A percentile compares a stretch with the other conserved stretches of the same genome.
phyloP scores from a whole-genome alignment of 371 early-diverging fungal genomes.

The Mortierella sp. region DNA sequence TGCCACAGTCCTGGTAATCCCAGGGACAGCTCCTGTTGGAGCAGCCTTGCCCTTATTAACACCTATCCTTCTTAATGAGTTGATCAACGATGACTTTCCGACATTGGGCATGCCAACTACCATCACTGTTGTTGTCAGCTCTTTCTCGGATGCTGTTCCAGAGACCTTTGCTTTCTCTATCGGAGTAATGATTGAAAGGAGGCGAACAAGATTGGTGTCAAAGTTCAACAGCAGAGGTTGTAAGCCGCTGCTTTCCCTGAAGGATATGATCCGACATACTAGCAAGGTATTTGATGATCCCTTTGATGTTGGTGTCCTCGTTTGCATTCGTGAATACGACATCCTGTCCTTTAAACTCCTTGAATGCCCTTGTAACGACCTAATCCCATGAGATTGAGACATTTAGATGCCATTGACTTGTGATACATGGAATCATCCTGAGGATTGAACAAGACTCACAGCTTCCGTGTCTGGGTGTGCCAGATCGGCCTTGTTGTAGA shows the following conservation, averaged over 20 bases:
- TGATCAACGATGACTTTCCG: conserved; percentile 94
- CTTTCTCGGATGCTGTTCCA: conserved; percentile 44
- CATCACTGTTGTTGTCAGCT: conserved; percentile 68
- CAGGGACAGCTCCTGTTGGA: conserved; percentile 87
- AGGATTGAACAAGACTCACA: conserved; percentile 25
- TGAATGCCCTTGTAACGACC: conserved; percentile 62
- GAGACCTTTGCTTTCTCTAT: conserved; percentile 43
- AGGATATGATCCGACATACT: conserved; percentile 29
- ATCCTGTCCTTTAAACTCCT: conserved; percentile 61
- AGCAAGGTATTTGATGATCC: conserved; percentile 71
- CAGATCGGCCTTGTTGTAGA: conserved; percentile 95
- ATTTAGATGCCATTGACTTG: too few species aligned
- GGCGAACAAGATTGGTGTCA: not conserved
- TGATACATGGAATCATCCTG: too few species aligned
- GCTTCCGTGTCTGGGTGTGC: conserved; percentile 68
- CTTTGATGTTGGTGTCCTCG: conserved; percentile 68
- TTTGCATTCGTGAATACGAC: conserved; percentile 81
- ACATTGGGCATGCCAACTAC: conserved; percentile 97
- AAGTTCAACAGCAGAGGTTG: too few species aligned
- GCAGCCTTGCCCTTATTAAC: conserved; percentile 82
- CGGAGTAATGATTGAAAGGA: not conserved
- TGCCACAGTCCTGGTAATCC: conserved; percentile 87
- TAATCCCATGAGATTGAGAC: not conserved
- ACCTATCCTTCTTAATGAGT: conserved; percentile 82
- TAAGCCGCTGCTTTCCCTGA: too few species aligned